Evolutionary conservation across 2,329 filamentous ascomycete genomes (phyloP), one percentile per base, ranked within the genome.

Genomic region (Coniosporium tulheliwenetii): DNA sequence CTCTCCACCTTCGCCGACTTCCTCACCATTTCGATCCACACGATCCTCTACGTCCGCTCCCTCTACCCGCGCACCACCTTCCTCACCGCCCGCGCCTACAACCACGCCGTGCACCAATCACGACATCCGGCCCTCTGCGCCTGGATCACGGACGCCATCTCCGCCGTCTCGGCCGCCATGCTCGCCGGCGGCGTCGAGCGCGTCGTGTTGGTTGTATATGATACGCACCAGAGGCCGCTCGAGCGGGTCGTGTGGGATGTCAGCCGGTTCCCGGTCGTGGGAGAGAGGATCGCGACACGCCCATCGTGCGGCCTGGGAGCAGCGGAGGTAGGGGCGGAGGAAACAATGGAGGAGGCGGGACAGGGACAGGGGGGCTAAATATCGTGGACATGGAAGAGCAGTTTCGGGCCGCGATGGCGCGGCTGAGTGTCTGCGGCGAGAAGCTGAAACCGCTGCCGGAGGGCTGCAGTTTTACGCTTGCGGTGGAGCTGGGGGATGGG

Each of bases 81-180:
- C 63, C 73, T 89, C 43, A 76, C 80, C 35, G 75, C 80, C 33
- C 75, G 81, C 47, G 85, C 84, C 52, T 87, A 87, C 68, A 86
- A 89, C 62, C 78, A 85, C 43, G 73, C 85, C 29, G 81, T 93
- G 37, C 80, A 82, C 51, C 86, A 94, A 57, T 89, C 77, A 44
- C 81, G 86, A 43, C 86, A 94, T 59, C 85, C 87, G 0, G 75
- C 75, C 50, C 81, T 94, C 47, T 93, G 85, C 68, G 66, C 76
- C 52, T 95, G 87, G 82, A 77, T 94, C 60, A 75, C 71, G 54
- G 82, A 91, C 57, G 85, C 86, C 48, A 74, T 91, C 35, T 66
- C 77, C 46, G 81, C 85, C 31, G 73, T 86, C 15, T 69, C 75
- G 44, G 67, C 66, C 3, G 81, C 93, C 62, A 69, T 94, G 31